A percentile compares a stretch with the other conserved stretches of the same genome.
These are phyloP conservation scores for Fusarium sp. DNA, from an alignment of 2,329 filamentous ascomycete species.

Conservation along the genomic window DNA sequence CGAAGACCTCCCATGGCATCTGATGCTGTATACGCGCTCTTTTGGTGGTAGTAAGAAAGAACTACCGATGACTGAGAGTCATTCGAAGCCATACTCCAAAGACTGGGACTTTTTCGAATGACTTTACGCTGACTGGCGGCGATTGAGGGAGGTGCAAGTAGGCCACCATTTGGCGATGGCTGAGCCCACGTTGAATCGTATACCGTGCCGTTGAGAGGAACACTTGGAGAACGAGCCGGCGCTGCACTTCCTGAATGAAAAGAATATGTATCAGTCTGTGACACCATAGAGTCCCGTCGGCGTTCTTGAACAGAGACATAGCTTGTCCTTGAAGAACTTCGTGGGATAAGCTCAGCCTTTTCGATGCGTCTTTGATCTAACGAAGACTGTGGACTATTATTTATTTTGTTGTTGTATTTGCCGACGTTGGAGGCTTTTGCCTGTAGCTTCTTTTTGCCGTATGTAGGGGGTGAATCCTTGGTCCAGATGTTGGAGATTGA, in stretches of 20 bases:
- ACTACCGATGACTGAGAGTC: conserved; percentile 66
- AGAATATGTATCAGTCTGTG: conserved; percentile 66
- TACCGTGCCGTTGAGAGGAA: conserved; percentile 43
- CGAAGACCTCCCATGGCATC: conserved; percentile 62
- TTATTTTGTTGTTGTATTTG: conserved; percentile 22
- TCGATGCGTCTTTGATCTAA: conserved; percentile 21
- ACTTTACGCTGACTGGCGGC: conserved; percentile 42
- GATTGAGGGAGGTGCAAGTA: conserved; percentile 35
- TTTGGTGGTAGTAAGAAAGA: conserved; percentile 61
- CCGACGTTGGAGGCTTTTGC: conserved; percentile 36
- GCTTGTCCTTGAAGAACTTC: conserved; percentile 59
- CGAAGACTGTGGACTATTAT: conserved; percentile 7
- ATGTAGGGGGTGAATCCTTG: conserved; percentile 55
- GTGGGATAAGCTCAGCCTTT: conserved; percentile 47
- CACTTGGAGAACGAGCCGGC: conserved; percentile 58
- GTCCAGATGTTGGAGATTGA: conserved; percentile 61
- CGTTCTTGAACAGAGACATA: conserved; percentile 64
- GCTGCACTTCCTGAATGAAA: conserved; percentile 59
- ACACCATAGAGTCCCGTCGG: conserved; percentile 65
- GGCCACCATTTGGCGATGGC: conserved; percentile 25
- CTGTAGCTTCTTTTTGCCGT: conserved; percentile 44
- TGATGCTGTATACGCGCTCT: conserved; percentile 60
- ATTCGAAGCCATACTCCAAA: conserved; percentile 70
- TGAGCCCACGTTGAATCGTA: conserved; percentile 40
- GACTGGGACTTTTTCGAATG: conserved; percentile 59